Conservation (phyloP, 2,329 filamentous ascomycete species). For the Lecanosticta acicola region DNA sequence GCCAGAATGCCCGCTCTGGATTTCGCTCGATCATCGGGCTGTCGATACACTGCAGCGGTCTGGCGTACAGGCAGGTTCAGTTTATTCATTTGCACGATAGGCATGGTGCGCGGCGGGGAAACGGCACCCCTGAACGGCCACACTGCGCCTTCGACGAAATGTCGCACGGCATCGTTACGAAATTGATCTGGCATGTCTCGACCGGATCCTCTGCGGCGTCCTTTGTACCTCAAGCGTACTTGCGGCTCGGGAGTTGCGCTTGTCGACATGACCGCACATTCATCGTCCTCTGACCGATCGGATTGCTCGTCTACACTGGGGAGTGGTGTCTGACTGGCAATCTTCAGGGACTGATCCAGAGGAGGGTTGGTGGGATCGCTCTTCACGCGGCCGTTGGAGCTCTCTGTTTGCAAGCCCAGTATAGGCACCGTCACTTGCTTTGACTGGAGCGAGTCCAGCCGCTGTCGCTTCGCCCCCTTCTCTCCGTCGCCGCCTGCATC, state of each 20-base stretch:
- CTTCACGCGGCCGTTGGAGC: not conserved
- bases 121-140: conserved; percentile 56
- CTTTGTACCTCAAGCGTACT: conserved; percentile 44
- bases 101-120: conserved; percentile 40
- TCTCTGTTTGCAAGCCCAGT: not conserved
- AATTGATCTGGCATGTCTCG: conserved; percentile 54
- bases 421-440: conserved; percentile 3
- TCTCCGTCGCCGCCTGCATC: conserved; percentile 10
- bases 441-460: conserved; percentile 14
- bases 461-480: conserved; percentile 25
- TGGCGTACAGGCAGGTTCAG: conserved; percentile 54
- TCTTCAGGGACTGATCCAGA: not conserved
- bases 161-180: conserved; percentile 51
- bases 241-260: conserved; percentile 15
- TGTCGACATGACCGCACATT: not conserved
- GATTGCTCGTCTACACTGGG: not conserved
- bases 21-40: conserved; percentile 48
- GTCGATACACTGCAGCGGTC: conserved; percentile 49
- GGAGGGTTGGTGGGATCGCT: not conserved
- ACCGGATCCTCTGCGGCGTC: conserved; percentile 53
- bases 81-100: conserved; percentile 36
- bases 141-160: conserved; percentile 53
- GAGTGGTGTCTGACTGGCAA: conserved; percentile 1
- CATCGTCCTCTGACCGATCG: conserved; percentile 4
- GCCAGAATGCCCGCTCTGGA: conserved; percentile 52